Conservation (phyloP, 768 basidiomycete genomes). For the Tulasnella calospora region DNA sequence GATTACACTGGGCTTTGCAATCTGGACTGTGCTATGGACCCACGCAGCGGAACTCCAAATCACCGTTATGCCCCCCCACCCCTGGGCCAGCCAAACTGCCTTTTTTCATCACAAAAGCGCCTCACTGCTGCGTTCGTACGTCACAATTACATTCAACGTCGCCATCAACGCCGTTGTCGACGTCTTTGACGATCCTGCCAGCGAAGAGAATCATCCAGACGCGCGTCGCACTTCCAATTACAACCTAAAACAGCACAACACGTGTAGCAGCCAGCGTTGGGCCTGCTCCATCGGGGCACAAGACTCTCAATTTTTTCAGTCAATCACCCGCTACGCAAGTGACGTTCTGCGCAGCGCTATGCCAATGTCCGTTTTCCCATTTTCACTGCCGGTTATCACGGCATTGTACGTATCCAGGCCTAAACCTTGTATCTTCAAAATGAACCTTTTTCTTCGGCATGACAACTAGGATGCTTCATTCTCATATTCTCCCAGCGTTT, state of each 20-base stretch:
- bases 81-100: neutral
- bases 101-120: neutral
- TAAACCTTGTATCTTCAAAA: neutral
- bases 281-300: conserved; percentile 2
- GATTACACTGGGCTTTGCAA: conserved; percentile 5
- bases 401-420: conserved; percentile 2
- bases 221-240: conserved; percentile 7
- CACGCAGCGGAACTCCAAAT: conserved; percentile 1
- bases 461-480: neutral
- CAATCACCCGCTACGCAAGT: neutral
- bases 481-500: conserved; percentile 18
- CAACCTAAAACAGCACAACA: conserved; percentile 1
- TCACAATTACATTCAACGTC: neutral
- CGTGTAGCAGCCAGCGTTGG: neutral
- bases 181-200: conserved; percentile 4
- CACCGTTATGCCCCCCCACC: neutral
- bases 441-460: neutral
- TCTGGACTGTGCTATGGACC: neutral
- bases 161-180: neutral
- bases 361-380: neutral
- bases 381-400: conserved; percentile 2
- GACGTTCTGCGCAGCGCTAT: neutral
- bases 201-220: neutral
- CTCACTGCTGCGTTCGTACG: neutral
- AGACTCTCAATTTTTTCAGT: neutral